Evolutionary conservation across 2,329 filamentous ascomycete genomes (phyloP).

Genomic region (Colletotrichum cordylinicola): DNA sequence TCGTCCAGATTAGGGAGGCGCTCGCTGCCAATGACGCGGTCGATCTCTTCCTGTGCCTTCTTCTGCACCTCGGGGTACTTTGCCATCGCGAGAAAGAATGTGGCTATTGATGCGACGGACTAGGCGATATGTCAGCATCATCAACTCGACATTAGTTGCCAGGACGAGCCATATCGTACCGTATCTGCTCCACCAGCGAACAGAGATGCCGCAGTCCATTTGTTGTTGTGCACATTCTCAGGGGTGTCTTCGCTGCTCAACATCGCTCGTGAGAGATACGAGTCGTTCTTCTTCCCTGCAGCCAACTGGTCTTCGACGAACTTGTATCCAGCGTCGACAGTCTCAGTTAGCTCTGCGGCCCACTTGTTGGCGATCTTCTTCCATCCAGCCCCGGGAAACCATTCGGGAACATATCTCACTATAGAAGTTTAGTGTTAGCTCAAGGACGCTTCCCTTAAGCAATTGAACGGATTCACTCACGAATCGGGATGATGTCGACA

Average conservation of each 20-base stretch:
- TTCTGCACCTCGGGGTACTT: conserved; percentile 49
- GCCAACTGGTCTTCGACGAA: conserved; percentile 28
- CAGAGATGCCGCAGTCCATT: conserved; percentile 11
- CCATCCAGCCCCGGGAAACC: conserved; percentile 22
- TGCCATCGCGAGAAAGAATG: conserved; percentile 54
- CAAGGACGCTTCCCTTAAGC: rapidly evolving
- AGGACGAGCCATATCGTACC: conserved; percentile 22
- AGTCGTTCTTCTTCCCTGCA: background rate
- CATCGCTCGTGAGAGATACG: background rate
- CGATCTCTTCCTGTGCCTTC: conserved; percentile 57
- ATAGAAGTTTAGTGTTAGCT: background rate
- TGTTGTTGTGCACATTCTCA: background rate
- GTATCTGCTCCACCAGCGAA: conserved; percentile 21
- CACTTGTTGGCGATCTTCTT: conserved; percentile 12
- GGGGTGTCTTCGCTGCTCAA: background rate
- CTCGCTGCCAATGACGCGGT: conserved; percentile 51
- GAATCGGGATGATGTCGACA: conserved; percentile 15
- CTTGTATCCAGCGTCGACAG: conserved; percentile 4
- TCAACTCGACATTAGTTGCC: rapidly evolving
- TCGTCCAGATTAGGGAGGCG: conserved; percentile 56
- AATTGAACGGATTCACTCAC: background rate
- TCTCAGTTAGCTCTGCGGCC: background rate
- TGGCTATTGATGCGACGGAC: conserved; percentile 34
- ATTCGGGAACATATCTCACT: conserved; percentile 29
- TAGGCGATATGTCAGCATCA: conserved; percentile 14